Evolutionary conservation across 140 eudicot species (phyloP).

Genomic region (Bidens hawaiensis): DNA sequence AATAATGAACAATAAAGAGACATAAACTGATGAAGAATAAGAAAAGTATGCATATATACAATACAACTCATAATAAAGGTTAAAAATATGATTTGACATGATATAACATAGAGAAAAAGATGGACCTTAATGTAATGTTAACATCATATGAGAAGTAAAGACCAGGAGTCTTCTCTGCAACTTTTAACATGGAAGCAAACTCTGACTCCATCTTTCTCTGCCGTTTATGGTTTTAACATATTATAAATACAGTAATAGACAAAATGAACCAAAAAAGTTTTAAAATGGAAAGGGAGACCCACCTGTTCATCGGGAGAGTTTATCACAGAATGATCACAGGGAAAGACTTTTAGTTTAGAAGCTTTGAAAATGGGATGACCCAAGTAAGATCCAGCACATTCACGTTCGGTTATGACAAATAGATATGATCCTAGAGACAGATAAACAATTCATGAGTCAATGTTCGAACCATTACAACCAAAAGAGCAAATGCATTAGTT

Average conservation of each 20-base stretch:
- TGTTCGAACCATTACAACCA: neutral
- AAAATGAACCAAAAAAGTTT: neutral
- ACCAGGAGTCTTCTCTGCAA: slow-evolving; percentile 81
- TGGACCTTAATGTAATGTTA: slow-evolving; percentile 66
- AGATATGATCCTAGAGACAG: slow-evolving; percentile 61
- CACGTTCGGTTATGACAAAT: slow-evolving; percentile 71
- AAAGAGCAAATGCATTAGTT: neutral
- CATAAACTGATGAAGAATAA: neutral
- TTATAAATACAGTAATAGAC: neutral
- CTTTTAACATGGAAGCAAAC: slow-evolving; percentile 59
- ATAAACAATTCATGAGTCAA: slow-evolving; percentile 13
- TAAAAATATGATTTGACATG: neutral
- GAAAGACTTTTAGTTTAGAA: slow-evolving; percentile 58
- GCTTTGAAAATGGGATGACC: slow-evolving; percentile 85
- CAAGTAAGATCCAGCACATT: slow-evolving; percentile 74
- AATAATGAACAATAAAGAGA: neutral
- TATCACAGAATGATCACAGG: slow-evolving; percentile 72
- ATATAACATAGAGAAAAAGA: slow-evolving; percentile 13
- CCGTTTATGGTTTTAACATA: slow-evolving; percentile 3
- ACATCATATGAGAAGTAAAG: slow-evolving; percentile 74
- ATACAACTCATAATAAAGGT: neutral
- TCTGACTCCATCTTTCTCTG: slow-evolving; percentile 93
- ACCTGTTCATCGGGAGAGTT: slow-evolving; percentile 76
- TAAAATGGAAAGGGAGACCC: neutral
- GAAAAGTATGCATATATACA: neutral